Percentiles rank a stretch among this genome's conserved stretches.
These are phyloP conservation scores for Suaeda aralocaspica DNA, from an alignment of 148 eudicot genomes.

Conservation along the genomic window DNA sequence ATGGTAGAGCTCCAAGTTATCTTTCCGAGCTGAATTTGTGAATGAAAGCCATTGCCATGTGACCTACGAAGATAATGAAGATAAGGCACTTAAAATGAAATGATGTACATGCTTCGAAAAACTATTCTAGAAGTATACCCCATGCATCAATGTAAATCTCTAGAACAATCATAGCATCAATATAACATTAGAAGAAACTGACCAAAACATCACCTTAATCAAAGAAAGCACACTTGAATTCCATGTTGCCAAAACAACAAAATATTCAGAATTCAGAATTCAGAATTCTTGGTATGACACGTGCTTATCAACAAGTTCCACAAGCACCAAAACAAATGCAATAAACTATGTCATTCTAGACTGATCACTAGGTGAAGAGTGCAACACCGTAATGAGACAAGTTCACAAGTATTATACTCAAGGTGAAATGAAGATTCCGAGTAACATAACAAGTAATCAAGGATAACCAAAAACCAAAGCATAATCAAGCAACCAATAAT, in stretches of 20 bases:
- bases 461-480: no score
- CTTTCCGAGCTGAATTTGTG: conserved; percentile 81
- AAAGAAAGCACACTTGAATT: not conserved
- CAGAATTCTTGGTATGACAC: not conserved
- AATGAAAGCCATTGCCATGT: conserved; percentile 98
- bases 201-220: not conserved
- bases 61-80: conserved; percentile 35
- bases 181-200: not conserved
- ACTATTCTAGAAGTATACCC: no score
- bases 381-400: no score
- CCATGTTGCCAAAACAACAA: not conserved
- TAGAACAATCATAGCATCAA: not conserved
- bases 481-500: no score
- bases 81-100: not conserved
- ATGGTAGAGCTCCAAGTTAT: conserved; percentile 65
- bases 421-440: not conserved
- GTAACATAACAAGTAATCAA: not conserved
- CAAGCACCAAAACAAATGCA: not conserved
- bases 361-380: not conserved
- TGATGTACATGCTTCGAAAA: not conserved
- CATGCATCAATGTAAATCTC: not conserved
- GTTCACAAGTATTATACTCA: not conserved
- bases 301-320: not conserved
- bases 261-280: not conserved
- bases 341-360: not conserved